A percentile compares a stretch with the other conserved stretches of the same genome.
Conservation (phyloP, 768 basidiomycete genomes). For the Mycena amicta region DNA sequence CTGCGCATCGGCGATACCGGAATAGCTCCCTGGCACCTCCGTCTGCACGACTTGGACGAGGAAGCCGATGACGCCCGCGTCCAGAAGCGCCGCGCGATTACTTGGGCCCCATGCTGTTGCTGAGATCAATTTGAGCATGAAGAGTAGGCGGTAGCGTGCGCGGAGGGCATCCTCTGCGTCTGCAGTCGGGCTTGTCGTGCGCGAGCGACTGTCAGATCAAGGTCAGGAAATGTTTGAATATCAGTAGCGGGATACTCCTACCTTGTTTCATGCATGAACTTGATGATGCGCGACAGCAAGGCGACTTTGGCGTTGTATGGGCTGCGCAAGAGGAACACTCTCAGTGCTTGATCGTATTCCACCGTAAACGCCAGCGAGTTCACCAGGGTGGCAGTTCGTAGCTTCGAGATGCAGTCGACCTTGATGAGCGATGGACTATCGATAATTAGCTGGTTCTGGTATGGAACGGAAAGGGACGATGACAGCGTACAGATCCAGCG, state of each 20-base stretch:
- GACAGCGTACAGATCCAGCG: constrained; percentile 19
- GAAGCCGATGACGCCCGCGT: constrained; percentile 15
- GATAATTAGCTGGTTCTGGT: too few species aligned
- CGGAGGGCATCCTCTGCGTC: neutral
- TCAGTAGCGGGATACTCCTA: too few species aligned
- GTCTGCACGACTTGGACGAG: constrained; percentile 13
- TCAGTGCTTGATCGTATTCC: constrained; percentile 14
- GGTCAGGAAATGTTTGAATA: too few species aligned
- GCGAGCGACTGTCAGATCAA: too few species aligned
- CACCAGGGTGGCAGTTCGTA: neutral
- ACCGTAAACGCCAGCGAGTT: constrained; percentile 9
- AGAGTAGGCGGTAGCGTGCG: constrained; percentile 12
- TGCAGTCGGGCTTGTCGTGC: too few species aligned
- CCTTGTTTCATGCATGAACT: constrained; percentile 11
- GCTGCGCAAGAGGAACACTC: constrained; percentile 11
- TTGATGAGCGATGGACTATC: too few species aligned
- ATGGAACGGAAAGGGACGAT: too few species aligned
- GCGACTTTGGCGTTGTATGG: constrained; percentile 6
- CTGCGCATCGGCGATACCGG: constrained; percentile 1
- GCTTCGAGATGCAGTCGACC: neutral
- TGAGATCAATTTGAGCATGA: constrained; percentile 10
- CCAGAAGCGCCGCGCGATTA: constrained; percentile 16
- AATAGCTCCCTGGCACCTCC: constrained; percentile 17
- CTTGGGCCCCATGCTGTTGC: constrained; percentile 14
- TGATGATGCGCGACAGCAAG: constrained; percentile 5